Conservation (phyloP, 495 filamentous ascomycete species). For the Penicillium simplicissimum region DNA sequence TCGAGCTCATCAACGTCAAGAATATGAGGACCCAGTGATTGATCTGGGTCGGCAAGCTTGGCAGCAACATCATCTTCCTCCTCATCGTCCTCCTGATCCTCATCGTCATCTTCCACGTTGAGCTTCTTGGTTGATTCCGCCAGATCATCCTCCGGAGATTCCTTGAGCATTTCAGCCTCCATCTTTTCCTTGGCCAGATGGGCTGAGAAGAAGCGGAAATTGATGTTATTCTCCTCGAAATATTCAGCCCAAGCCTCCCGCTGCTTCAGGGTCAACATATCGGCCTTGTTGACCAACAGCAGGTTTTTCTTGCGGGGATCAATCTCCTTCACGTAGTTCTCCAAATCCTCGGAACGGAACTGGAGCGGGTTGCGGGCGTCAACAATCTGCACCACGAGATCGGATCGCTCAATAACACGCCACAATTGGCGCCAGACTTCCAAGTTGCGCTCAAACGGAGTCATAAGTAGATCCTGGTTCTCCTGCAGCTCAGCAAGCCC, state of each 20-base stretch:
- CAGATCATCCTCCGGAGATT: constrained; percentile 42
- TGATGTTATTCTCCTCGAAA: constrained; percentile 77
- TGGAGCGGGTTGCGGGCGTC: constrained; percentile 93
- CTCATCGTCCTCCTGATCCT: constrained; percentile 29
- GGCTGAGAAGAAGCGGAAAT: constrained; percentile 95
- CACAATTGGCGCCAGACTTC: constrained; percentile 99
- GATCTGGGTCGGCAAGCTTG: constrained; percentile 29
- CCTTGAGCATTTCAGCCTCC: constrained; percentile 59
- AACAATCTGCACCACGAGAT: constrained; percentile 97
- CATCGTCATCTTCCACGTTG: constrained; percentile 43
- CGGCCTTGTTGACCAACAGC: constrained; percentile 95
- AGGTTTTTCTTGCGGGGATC: constrained; percentile 86
- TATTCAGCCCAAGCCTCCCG: constrained; percentile 84
- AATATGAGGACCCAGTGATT: constrained; percentile 67
- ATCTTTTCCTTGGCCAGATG: constrained; percentile 85
- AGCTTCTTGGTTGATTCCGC: constrained; percentile 40
- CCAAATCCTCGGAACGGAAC: constrained; percentile 92
- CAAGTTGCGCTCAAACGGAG: constrained; percentile 95
- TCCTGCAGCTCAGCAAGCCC: constrained; percentile 91
- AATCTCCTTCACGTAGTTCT: constrained; percentile 91
- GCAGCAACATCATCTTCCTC: constrained; percentile 24
- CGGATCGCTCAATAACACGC: constrained; percentile 96
- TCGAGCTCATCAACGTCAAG: constrained; percentile 91
- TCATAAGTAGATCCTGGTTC: constrained; percentile 92
- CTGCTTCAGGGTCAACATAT: constrained; percentile 95